phyloP scores from a whole-genome alignment of 2,329 filamentous ascomycete genomes.

The Colletotrichum melonis region DNA sequence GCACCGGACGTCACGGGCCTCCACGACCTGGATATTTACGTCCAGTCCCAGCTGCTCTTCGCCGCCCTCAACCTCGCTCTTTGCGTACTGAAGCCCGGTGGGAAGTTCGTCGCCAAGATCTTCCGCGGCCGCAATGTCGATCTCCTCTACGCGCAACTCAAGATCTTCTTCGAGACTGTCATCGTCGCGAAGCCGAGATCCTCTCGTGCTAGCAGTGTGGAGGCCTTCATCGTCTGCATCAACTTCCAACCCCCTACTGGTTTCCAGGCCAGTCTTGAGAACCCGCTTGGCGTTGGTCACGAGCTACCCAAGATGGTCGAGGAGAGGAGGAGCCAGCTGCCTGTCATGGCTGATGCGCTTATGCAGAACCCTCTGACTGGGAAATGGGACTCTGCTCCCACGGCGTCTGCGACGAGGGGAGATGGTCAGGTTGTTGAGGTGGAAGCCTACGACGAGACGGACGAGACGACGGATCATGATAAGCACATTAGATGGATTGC shows the following conservation, averaged over 20 bases:
- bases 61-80: constrained; percentile 93
- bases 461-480: constrained; percentile 50
- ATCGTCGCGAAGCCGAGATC: constrained; percentile 93
- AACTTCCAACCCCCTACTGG: constrained; percentile 85
- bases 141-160: constrained; percentile 91
- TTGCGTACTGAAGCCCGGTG: constrained; percentile 90
- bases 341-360: constrained; percentile 52
- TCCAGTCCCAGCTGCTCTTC: constrained; percentile 95
- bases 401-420: background rate
- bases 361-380: constrained; percentile 59
- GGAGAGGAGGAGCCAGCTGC: constrained; percentile 52
- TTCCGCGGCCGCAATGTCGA: constrained; percentile 97
- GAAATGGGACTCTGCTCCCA: constrained; percentile 51
- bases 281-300: constrained; percentile 75
- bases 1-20: constrained; percentile 96
- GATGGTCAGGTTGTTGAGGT: constrained; percentile 36
- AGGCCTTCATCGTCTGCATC: constrained; percentile 95
- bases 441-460: constrained; percentile 43
- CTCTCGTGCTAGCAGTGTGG: constrained; percentile 94
- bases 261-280: constrained; percentile 80
- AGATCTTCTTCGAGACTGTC: constrained; percentile 88
- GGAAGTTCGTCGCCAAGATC: constrained; percentile 98
- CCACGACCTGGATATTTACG: constrained; percentile 97
- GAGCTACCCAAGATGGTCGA: constrained; percentile 62
- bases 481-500: constrained; percentile 79